Conservation (phyloP, 495 filamentous ascomycete genomes). For the Bryoglossum gracile region DNA sequence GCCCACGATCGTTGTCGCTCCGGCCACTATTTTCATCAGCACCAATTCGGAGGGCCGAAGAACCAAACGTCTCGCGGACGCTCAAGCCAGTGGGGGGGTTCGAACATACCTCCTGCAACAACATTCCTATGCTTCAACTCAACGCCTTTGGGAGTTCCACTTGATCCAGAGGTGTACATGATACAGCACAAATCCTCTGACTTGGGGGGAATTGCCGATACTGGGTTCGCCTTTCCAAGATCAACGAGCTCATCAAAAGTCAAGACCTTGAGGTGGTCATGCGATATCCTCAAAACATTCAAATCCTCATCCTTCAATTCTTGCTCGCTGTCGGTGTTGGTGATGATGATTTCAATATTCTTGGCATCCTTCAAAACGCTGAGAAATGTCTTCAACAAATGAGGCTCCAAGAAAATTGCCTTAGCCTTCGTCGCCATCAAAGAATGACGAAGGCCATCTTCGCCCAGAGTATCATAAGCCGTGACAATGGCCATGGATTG, state of each 20-base stretch:
- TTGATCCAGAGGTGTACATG: constrained; percentile 99
- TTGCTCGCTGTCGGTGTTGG: constrained; percentile 63
- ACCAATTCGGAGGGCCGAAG: too few species aligned
- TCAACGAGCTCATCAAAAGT: constrained; percentile 80
- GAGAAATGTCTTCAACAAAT: constrained; percentile 68
- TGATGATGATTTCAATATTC: constrained; percentile 73
- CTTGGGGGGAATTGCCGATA: constrained; percentile 68
- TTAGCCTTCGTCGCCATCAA: constrained; percentile 78
- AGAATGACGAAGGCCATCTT: constrained; percentile 86
- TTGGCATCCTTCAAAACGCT: constrained; percentile 74
- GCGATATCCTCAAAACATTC: constrained; percentile 63
- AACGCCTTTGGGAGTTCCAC: constrained; percentile 91
- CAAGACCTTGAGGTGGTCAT: constrained; percentile 59
- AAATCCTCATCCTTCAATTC: constrained; percentile 68
- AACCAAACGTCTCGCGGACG: too few species aligned
- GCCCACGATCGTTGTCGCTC: constrained; percentile 75
- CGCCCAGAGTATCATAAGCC: constrained; percentile 93
- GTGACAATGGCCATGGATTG: constrained; percentile 93
- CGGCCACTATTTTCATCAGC: constrained; percentile 51
- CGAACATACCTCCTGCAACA: constrained; percentile 69
- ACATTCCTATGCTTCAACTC: constrained; percentile 81
- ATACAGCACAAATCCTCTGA: constrained; percentile 90
- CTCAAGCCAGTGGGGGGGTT: neutral
- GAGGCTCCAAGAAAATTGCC: constrained; percentile 84
- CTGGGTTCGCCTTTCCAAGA: constrained; percentile 71